A percentile compares a stretch with the other conserved stretches of the same genome.
Evolutionary conservation across 768 basidiomycete genomes (phyloP).

Genomic region (Epithele typhae): DNA sequence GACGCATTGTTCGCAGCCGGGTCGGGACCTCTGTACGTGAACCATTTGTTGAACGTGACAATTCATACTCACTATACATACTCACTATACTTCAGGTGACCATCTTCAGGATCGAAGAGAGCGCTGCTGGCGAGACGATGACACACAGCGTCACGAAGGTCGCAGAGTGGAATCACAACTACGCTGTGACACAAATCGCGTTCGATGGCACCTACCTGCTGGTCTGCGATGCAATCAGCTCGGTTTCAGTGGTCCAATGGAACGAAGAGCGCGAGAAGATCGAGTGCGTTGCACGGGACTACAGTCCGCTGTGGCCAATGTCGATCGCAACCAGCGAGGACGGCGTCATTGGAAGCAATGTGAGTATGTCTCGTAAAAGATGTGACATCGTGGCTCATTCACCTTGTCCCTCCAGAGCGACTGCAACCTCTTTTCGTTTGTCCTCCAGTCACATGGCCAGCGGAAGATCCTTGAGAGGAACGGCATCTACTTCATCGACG

Average conservation of each 20-base stretch:
- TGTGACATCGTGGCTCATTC: no score
- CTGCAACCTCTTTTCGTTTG: constrained; percentile 62
- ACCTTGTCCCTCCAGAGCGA: constrained; percentile 42
- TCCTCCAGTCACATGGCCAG: constrained; percentile 36
- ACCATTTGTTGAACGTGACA: no score
- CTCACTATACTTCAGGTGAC: constrained; percentile 22
- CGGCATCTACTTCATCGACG: constrained; percentile 72
- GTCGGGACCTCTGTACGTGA: no score
- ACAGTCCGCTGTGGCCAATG: constrained; percentile 70
- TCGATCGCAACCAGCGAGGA: constrained; percentile 54
- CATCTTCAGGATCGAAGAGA: constrained; percentile 38
- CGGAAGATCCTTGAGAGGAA: constrained; percentile 51
- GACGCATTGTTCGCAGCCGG: constrained; percentile 54
- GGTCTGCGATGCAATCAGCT: constrained; percentile 78
- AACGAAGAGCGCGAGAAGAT: constrained; percentile 34
- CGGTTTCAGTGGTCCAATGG: constrained; percentile 66
- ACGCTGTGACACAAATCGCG: constrained; percentile 66
- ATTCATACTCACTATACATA: no score
- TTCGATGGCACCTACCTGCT: constrained; percentile 51
- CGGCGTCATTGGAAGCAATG: constrained; percentile 71
- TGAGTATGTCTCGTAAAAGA: constrained; percentile 33
- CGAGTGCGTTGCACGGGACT: constrained; percentile 58
- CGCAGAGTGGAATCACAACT: constrained; percentile 77
- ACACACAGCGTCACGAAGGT: constrained; percentile 34
- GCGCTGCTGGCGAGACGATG: constrained; percentile 36